These are phyloP conservation scores for Durusdinium trenchii DNA, from an alignment of 73 alveolate genomes.

Conservation along the genomic window DNA sequence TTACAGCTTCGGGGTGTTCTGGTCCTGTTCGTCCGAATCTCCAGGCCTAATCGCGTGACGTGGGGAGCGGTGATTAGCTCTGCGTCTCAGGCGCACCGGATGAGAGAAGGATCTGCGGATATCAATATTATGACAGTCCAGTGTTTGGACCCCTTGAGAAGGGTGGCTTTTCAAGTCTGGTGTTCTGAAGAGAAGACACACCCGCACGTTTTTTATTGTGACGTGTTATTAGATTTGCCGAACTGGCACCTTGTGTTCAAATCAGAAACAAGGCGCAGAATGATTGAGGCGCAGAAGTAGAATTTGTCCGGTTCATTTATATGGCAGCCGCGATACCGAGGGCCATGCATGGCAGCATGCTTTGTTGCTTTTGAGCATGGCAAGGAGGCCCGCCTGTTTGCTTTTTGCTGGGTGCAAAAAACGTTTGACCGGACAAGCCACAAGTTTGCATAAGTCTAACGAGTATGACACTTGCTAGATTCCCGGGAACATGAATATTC, in stretches of 20 bases:
- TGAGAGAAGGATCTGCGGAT: background rate
- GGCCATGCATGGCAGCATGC: conserved; percentile 38
- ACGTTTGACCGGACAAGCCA: too few species aligned
- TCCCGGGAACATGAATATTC: too few species aligned
- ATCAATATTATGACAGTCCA: background rate
- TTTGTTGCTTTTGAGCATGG: conserved; percentile 2
- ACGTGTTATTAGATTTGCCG: too few species aligned
- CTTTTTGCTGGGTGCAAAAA: too few species aligned
- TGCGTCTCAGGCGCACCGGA: background rate
- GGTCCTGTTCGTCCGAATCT: background rate
- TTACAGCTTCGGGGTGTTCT: too few species aligned
- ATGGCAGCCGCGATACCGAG: too few species aligned
- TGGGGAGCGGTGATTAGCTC: conserved; percentile 32
- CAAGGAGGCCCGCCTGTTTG: background rate
- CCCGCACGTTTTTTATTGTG: background rate
- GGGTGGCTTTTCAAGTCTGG: background rate
- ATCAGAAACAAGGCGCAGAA: too few species aligned
- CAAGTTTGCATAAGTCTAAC: too few species aligned
- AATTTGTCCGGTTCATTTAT: too few species aligned
- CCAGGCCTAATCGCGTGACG: conserved; percentile 44
- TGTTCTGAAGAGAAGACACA: background rate
- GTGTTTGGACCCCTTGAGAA: background rate
- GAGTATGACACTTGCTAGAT: too few species aligned
- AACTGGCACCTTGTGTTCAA: too few species aligned
- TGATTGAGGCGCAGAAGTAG: too few species aligned